Conservation (phyloP, 495 filamentous ascomycete species). For the Podospora tetraspora region DNA sequence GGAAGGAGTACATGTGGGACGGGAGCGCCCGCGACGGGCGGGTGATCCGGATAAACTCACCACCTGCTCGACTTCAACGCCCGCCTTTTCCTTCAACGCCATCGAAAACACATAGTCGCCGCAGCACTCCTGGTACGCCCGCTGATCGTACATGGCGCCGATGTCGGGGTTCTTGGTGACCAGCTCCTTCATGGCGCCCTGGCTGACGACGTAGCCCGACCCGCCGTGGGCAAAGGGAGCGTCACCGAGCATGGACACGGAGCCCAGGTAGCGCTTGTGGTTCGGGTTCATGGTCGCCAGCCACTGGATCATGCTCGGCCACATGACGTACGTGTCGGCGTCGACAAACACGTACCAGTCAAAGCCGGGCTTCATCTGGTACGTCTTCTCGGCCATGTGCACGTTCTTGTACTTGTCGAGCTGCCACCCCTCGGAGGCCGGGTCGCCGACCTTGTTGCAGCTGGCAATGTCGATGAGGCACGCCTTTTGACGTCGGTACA, state of each 20-base stretch:
- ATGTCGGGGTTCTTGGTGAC: conserved; percentile 36
- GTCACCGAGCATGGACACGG: conserved; percentile 49
- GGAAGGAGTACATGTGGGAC: neutral
- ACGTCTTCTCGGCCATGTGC: conserved; percentile 42
- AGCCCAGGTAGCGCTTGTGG: conserved; percentile 54
- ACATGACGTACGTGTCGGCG: conserved; percentile 62
- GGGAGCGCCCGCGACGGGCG: neutral
- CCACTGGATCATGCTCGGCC: conserved; percentile 57
- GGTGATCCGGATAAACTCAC: conserved; percentile 24
- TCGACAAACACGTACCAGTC: conserved; percentile 69
- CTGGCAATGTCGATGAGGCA: conserved; percentile 38
- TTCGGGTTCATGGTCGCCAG: conserved; percentile 45
- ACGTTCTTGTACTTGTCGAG: conserved; percentile 47
- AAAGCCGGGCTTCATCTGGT: conserved; percentile 40
- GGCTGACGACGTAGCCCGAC: conserved; percentile 60
- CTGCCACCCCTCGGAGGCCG: conserved; percentile 41
- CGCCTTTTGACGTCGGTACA: conserved; percentile 47
- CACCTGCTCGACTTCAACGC: conserved; percentile 29
- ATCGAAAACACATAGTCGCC: conserved; percentile 62
- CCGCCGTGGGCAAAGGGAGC: conserved; percentile 63
- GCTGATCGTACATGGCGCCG: conserved; percentile 47
- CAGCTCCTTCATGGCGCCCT: conserved; percentile 48
- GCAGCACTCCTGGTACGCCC: conserved; percentile 55
- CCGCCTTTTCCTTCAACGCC: conserved; percentile 48
- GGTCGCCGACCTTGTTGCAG: conserved; percentile 34